Evolutionary conservation across 139 green algal genomes (phyloP).

Genomic region (Edaphochlamys debaryana): DNA sequence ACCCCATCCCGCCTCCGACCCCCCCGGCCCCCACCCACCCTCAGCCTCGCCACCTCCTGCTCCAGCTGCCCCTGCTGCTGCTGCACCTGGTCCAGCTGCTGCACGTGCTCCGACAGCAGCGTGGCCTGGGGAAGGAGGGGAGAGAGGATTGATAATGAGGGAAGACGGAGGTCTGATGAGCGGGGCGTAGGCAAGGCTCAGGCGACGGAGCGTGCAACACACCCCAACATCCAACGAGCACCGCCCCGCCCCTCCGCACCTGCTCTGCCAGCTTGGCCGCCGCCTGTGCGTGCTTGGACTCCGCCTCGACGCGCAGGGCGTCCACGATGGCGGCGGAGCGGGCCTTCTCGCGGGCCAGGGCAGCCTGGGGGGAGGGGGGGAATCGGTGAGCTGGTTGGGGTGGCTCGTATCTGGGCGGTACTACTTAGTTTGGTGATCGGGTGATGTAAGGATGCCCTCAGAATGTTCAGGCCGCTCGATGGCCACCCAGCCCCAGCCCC

Average conservation of each 20-base stretch:
- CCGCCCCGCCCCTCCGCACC: not conserved
- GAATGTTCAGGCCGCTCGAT: too few relatives aligned
- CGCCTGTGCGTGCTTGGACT: slow-evolving; percentile 13
- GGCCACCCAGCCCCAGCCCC: too few relatives aligned
- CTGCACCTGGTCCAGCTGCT: slow-evolving; percentile 35
- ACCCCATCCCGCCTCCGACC: too few relatives aligned
- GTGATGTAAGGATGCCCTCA: too few relatives aligned
- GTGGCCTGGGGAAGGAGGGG: not conserved
- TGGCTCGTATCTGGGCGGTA: too few relatives aligned
- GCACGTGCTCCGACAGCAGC: slow-evolving; percentile 19
- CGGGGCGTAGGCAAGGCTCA: too few relatives aligned
- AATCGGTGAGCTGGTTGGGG: too few relatives aligned
- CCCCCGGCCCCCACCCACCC: too few relatives aligned
- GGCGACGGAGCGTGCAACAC: too few relatives aligned
- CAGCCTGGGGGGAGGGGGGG: slow-evolving; percentile 16
- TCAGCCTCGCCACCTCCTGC: slow-evolving; percentile 8
- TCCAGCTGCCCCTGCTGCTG: slow-evolving; percentile 37
- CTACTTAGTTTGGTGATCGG: too few relatives aligned
- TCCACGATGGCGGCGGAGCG: slow-evolving; percentile 43
- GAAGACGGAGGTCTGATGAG: not conserved
- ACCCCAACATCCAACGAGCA: too few relatives aligned
- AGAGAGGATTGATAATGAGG: not conserved
- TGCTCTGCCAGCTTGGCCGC: slow-evolving; percentile 25
- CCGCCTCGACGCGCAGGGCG: slow-evolving; percentile 34
- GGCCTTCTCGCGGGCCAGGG: slow-evolving; percentile 40